A percentile compares a stretch with the other conserved stretches of the same genome.
phyloP scores from a whole-genome alignment of 441 rosid genomes.

The Syzygium syzygioides region DNA sequence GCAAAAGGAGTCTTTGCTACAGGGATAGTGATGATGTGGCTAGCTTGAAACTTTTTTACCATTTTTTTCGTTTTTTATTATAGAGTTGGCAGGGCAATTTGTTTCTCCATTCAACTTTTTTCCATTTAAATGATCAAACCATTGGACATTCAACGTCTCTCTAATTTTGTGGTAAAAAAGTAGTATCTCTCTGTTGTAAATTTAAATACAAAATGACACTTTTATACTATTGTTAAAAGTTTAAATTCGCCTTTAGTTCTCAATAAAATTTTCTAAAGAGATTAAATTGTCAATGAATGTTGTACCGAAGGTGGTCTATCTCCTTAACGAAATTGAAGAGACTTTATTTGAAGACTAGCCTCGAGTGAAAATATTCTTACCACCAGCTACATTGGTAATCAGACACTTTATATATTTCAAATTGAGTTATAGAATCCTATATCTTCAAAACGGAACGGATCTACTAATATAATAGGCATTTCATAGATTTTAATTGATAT shows the following conservation, averaged over 20 bases:
- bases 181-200: not conserved
- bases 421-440: not conserved
- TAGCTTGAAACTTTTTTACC: not conserved
- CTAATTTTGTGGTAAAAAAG: not conserved
- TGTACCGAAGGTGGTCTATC: not conserved
- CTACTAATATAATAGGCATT: not conserved
- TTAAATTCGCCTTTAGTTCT: not conserved
- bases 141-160: not conserved
- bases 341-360: not conserved
- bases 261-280: not conserved
- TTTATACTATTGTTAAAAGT: not conserved
- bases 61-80: not conserved
- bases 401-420: not conserved
- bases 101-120: not conserved
- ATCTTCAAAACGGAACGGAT: too few species aligned
- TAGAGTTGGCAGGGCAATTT: not conserved
- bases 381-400: not conserved
- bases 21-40: not conserved
- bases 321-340: not conserved
- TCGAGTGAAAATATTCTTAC: not conserved
- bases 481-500: not conserved
- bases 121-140: not conserved
- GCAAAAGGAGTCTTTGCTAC: not conserved
- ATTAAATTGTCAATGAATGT: not conserved
- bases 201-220: not conserved